Conservation (phyloP, 164 flowering plant genomes). For the Berberis vulgaris region DNA sequence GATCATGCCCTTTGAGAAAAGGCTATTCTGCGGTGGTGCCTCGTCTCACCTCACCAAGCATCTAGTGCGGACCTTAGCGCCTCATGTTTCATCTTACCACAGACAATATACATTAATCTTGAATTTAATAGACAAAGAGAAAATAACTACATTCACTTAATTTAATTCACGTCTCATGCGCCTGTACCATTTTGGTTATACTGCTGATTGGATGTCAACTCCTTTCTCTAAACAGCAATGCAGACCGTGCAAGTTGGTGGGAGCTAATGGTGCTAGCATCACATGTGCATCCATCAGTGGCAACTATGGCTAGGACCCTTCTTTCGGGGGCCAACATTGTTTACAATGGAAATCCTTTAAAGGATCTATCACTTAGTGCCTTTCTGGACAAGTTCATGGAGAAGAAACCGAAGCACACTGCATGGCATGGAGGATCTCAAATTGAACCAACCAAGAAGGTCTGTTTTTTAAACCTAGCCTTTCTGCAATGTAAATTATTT, state of each 20-base stretch:
- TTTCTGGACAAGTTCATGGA: constrained; percentile 98
- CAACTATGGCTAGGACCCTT: constrained; percentile 89
- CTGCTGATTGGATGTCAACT: not conserved
- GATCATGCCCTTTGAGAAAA: too few relatives aligned
- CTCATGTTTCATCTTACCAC: too few relatives aligned
- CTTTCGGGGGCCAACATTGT: constrained; percentile 83
- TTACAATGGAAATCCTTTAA: constrained; percentile 89
- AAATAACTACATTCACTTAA: too few relatives aligned
- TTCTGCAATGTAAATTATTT: too few relatives aligned
- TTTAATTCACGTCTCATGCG: too few relatives aligned
- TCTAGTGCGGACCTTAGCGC: too few relatives aligned
- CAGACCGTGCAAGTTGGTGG: constrained; percentile 92
- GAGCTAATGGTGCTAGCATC: constrained; percentile 82
- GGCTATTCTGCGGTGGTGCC: too few relatives aligned
- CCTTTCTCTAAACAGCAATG: constrained; percentile 46
- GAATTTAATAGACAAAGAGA: too few relatives aligned
- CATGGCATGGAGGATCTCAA: constrained; percentile 97
- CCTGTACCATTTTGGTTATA: too few relatives aligned
- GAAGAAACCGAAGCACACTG: constrained; percentile 75
- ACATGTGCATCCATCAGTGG: constrained; percentile 90
- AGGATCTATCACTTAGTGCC: constrained; percentile 72
- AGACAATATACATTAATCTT: too few relatives aligned
- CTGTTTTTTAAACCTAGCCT: constrained; percentile 5
- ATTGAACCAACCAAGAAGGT: constrained; percentile 97
- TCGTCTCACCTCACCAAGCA: too few relatives aligned